A percentile compares a stretch with the other conserved stretches of the same genome.
Evolutionary conservation across 1,284 basidiomycete species (phyloP).

Genomic region (Puccinia hordei): DNA sequence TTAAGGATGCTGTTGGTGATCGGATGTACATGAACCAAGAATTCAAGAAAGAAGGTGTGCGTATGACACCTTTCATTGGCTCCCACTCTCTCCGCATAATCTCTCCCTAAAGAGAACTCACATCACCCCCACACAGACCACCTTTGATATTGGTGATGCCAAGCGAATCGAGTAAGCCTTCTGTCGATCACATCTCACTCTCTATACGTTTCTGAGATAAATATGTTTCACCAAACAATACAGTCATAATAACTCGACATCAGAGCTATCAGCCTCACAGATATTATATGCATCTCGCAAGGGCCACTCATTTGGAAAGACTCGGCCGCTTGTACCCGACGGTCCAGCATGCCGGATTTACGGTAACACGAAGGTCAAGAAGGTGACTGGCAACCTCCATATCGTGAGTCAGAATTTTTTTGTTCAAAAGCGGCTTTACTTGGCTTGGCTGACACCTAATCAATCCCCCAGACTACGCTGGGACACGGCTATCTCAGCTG

Average conservation of each 20-base stretch:
- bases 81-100: constrained; percentile 18
- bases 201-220: too few relatives aligned
- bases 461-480: constrained; percentile 68
- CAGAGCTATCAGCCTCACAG: constrained; percentile 56
- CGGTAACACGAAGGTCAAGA: constrained; percentile 81
- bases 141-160: constrained; percentile 81
- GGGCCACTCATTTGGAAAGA: constrained; percentile 65
- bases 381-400: constrained; percentile 72
- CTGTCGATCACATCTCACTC: too few relatives aligned
- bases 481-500: constrained; percentile 89
- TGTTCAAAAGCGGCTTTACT: too few relatives aligned
- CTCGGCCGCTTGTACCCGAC: constrained; percentile 69
- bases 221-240: too few relatives aligned
- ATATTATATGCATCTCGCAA: constrained; percentile 37
- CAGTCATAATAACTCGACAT: constrained; percentile 8
- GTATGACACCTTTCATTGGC: constrained; percentile 55
- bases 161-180: constrained; percentile 68
- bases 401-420: constrained; percentile 54
- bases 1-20: constrained; percentile 90
- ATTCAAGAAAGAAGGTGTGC: constrained; percentile 80
- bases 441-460: too few relatives aligned
- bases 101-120: constrained; percentile 1
- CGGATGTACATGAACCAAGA: constrained; percentile 79
- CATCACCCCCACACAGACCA: constrained; percentile 64
- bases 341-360: constrained; percentile 79